Evolutionary conservation across 164 flowering plant genomes (phyloP).

Genomic region (Umbellularia californica): DNA sequence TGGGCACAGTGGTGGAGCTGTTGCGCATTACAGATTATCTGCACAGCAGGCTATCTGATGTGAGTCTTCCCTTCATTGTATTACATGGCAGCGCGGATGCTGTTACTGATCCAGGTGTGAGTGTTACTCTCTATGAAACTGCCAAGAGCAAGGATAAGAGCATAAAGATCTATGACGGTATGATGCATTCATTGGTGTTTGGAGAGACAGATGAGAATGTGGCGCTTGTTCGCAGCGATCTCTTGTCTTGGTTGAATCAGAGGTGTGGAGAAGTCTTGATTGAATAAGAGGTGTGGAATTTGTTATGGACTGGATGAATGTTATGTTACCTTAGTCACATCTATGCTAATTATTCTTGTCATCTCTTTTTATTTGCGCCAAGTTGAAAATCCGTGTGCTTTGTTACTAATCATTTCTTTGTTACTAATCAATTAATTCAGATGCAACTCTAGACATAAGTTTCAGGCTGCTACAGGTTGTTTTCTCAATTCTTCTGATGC

Average conservation of each 20-base stretch:
- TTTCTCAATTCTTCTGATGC: no score
- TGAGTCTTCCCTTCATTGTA: constrained; percentile 65
- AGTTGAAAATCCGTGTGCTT: no score
- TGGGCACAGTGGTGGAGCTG: constrained; percentile 76
- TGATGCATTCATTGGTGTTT: constrained; percentile 84
- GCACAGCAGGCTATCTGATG: constrained; percentile 40
- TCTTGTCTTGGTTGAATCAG: constrained; percentile 59
- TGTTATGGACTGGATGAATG: not conserved
- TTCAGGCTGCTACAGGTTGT: no score
- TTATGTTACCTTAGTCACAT: not conserved
- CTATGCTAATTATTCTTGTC: not conserved
- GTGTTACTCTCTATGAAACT: constrained; percentile 50
- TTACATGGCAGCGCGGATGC: constrained; percentile 80
- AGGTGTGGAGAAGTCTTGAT: constrained; percentile 25
- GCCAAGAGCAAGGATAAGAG: constrained; percentile 69
- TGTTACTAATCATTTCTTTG: no score
- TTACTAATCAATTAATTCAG: no score
- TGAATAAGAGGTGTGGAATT: not conserved
- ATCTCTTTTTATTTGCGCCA: not conserved
- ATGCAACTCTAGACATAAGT: no score
- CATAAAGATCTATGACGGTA: constrained; percentile 70
- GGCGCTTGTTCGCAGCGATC: constrained; percentile 49
- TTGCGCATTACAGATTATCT: constrained; percentile 59
- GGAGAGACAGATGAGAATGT: constrained; percentile 85
- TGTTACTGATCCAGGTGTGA: constrained; percentile 81